A percentile compares a stretch with the other conserved stretches of the same genome.
phyloP scores from a whole-genome alignment of 257 asterid genomes.

The Agastache rugosa region DNA sequence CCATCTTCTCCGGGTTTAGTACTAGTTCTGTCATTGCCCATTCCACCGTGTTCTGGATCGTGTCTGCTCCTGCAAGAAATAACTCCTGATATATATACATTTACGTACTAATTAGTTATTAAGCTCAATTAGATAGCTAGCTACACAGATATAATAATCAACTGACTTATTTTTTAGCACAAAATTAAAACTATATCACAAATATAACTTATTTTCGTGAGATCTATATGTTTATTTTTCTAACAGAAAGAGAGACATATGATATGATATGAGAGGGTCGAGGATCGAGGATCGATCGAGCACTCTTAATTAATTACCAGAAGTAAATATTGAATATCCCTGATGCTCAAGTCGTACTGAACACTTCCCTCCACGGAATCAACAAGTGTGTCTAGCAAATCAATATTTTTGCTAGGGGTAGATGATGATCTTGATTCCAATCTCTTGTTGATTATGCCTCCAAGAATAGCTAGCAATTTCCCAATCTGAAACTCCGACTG shows the following conservation, averaged over 20 bases:
- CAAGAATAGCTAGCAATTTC: constrained; percentile 30
- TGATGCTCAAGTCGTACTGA: constrained; percentile 30
- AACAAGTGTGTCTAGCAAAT: constrained; percentile 43
- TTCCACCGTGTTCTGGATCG: constrained; percentile 42
- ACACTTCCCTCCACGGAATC: constrained; percentile 30
- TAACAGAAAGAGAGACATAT: no score
- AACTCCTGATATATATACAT: constrained; percentile 27
- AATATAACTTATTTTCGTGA: no score
- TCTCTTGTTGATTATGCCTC: constrained; percentile 32
- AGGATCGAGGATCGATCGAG: no score
- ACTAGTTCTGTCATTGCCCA: constrained; percentile 48
- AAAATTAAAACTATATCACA: no score
- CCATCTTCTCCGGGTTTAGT: constrained; percentile 35
- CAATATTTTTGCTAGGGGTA: constrained; percentile 26
- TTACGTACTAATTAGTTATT: no score
- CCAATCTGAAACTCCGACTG: constrained; percentile 13
- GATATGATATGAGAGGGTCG: no score
- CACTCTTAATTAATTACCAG: no score
- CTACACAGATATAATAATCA: no score
- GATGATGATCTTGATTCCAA: neutral
- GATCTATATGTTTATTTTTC: no score
- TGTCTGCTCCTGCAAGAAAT: constrained; percentile 31
- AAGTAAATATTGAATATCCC: constrained; percentile 17
- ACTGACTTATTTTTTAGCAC: no score
- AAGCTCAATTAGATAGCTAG: no score